Evolutionary conservation across 306 rosid genomes (phyloP).

Genomic region (cucumber (Cucumis sativus)): Cucumber_9930_V3 NC_026660.2:6274501-6275000

Average conservation of each 20-base stretch:
- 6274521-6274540: background rate
- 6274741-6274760: too few relatives aligned
- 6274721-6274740: background rate
- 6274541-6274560: background rate
- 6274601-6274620: background rate
- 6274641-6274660: background rate
- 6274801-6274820: slow-evolving; percentile 5
- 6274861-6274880: too few relatives aligned
- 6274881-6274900: background rate
- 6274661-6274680: background rate
- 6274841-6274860: slow-evolving; percentile 3
- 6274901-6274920: background rate
- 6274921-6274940: background rate
- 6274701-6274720: background rate
- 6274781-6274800: slow-evolving; percentile 11
- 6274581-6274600: slow-evolving; percentile 8
- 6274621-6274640: background rate
- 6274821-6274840: slow-evolving; percentile 7
- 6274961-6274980: background rate
- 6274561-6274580: background rate
- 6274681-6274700: background rate
- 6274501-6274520: background rate
- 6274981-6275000: too few relatives aligned
- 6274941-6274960: slow-evolving; percentile 1
- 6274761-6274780: slow-evolving; percentile 10